Conservation (phyloP, 495 filamentous ascomycete genomes). For the Trichoderma asperelloides region DNA sequence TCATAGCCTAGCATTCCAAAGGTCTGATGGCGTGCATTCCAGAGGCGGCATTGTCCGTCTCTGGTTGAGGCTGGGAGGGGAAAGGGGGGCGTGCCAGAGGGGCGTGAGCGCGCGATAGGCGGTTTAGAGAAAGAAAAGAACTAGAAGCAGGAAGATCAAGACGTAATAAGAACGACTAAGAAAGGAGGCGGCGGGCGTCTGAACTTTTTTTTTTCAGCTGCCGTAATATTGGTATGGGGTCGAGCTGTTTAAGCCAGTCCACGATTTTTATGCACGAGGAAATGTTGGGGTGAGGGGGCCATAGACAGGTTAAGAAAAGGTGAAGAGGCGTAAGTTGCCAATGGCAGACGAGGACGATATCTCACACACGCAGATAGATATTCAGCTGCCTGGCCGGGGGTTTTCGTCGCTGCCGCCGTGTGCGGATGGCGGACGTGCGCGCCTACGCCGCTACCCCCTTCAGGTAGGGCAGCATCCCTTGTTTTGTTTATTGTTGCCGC, state of each 20-base stretch:
- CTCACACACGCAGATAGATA: neutral
- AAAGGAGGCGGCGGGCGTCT: too few relatives aligned
- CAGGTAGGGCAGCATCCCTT: neutral
- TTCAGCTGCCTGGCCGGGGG: neutral
- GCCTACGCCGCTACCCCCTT: neutral
- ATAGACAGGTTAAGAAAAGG: neutral
- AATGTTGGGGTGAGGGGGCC: neutral
- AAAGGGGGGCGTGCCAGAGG: neutral
- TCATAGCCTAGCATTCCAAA: neutral
- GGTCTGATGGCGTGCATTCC: constrained; percentile 1
- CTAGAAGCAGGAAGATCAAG: too few relatives aligned
- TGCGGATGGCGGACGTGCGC: neutral
- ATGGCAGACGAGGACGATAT: neutral
- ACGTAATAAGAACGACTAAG: too few relatives aligned
- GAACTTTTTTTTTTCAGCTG: too few relatives aligned
- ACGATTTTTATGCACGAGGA: neutral
- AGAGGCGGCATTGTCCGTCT: constrained; percentile 8
- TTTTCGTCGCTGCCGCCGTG: constrained; percentile 1
- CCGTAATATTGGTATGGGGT: too few relatives aligned
- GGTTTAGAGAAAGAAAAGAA: neutral
- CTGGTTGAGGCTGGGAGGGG: neutral
- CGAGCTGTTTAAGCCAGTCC: too few relatives aligned
- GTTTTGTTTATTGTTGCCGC: neutral
- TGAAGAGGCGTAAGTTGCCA: neutral
- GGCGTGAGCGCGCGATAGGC: neutral